Conservation (phyloP, 1,284 basidiomycete species). For the Melampsora americana region DNA sequence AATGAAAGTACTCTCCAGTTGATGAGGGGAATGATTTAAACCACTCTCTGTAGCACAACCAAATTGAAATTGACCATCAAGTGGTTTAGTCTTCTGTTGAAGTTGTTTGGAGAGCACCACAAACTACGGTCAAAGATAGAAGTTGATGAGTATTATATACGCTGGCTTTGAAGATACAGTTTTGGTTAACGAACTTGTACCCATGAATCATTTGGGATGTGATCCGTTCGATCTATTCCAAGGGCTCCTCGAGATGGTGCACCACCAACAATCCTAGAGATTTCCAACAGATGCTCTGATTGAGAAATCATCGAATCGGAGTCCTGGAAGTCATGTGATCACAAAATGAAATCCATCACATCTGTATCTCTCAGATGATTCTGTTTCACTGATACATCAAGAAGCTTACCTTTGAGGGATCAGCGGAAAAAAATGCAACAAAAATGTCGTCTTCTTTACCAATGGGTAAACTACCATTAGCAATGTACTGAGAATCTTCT, state of each 20-base stretch:
- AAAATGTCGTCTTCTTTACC: constrained; percentile 38
- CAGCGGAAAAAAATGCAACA: constrained; percentile 21
- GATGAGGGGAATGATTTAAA: background rate
- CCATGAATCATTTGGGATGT: constrained; percentile 12
- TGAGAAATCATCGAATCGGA: background rate
- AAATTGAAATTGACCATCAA: constrained; percentile 11
- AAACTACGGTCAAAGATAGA: background rate
- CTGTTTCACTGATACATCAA: background rate
- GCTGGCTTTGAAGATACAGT: background rate
- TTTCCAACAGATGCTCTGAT: constrained; percentile 14
- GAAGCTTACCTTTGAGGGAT: background rate
- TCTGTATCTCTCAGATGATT: no score
- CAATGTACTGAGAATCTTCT: background rate
- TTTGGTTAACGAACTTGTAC: constrained; percentile 26
- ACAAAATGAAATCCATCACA: no score
- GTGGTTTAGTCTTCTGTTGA: background rate
- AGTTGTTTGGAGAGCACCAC: background rate
- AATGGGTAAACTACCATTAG: background rate
- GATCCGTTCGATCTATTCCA: constrained; percentile 26
- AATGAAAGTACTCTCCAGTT: constrained; percentile 9
- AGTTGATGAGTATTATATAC: background rate
- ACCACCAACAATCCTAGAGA: constrained; percentile 35
- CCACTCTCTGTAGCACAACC: background rate
- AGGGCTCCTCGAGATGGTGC: constrained; percentile 29
- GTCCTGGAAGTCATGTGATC: background rate